These are phyloP conservation scores for Vishniacozyma victoriae DNA, from an alignment of 768 basidiomycete genomes.

Conservation along the genomic window DNA sequence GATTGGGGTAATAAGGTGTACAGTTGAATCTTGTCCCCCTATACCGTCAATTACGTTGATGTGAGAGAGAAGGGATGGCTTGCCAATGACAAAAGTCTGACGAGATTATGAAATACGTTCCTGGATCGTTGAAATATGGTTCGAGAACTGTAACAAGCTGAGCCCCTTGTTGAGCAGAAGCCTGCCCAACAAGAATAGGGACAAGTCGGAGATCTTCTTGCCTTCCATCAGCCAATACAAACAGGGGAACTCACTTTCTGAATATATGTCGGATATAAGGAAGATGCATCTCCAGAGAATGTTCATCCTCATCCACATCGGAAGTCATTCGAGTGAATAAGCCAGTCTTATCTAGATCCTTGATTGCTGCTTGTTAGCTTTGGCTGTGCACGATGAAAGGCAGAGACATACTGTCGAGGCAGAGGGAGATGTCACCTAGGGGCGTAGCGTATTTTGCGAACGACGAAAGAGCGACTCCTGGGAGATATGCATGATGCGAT, in stretches of 20 bases:
- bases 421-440: slow-evolving; percentile 71
- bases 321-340: slow-evolving; percentile 65
- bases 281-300: slow-evolving; percentile 96
- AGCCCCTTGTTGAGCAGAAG: slow-evolving; percentile 54
- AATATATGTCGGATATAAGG: slow-evolving; percentile 52
- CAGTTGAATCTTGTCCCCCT: slow-evolving; percentile 44
- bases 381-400: neutral
- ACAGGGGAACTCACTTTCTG: slow-evolving; percentile 20
- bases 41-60: too few relatives aligned
- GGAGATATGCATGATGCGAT: slow-evolving; percentile 83
- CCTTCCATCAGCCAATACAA: slow-evolving; percentile 4
- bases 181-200: slow-evolving; percentile 76
- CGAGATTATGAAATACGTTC: slow-evolving; percentile 83
- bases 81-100: slow-evolving; percentile 99
- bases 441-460: slow-evolving; percentile 78
- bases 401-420: slow-evolving; percentile 62
- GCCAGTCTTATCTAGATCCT: slow-evolving; percentile 60
- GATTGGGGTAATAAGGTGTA: slow-evolving; percentile 41
- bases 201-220: slow-evolving; percentile 67
- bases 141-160: slow-evolving; percentile 64
- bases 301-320: slow-evolving; percentile 80
- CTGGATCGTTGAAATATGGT: slow-evolving; percentile 67
- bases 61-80: slow-evolving; percentile 23
- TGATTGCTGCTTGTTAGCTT: slow-evolving; percentile 54
- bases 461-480: slow-evolving; percentile 77